Conservation (phyloP, 2,329 filamentous ascomycete genomes). For the Septoria petroselini region DNA sequence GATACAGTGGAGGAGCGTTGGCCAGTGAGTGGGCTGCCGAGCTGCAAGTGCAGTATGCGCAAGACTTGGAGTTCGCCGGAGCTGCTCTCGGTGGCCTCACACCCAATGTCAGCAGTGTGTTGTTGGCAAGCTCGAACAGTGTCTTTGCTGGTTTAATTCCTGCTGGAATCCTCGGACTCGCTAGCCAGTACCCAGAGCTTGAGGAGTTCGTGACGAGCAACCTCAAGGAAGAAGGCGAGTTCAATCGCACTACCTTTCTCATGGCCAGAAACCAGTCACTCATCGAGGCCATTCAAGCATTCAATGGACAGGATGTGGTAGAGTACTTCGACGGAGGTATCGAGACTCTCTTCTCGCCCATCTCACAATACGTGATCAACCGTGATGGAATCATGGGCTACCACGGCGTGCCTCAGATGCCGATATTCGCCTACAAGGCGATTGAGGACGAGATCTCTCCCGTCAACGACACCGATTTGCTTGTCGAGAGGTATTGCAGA, state of each 20-base stretch:
- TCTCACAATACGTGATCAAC: constrained; percentile 32
- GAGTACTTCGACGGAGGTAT: constrained; percentile 44
- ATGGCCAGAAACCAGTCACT: constrained; percentile 30
- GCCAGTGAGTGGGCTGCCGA: constrained; percentile 55
- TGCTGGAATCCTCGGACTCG: constrained; percentile 37
- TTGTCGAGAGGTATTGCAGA: constrained; percentile 45
- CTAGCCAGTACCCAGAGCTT: constrained; percentile 38
- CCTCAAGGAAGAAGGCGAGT: constrained; percentile 33
- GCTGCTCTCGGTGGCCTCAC: constrained; percentile 51
- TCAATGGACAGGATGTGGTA: constrained; percentile 39
- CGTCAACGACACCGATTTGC: constrained; percentile 45
- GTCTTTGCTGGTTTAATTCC: constrained; percentile 37
- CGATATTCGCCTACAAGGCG: constrained; percentile 53
- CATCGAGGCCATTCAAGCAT: constrained; percentile 31
- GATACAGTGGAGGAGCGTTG: constrained; percentile 56
- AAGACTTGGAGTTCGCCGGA: constrained; percentile 51
- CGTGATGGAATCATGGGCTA: constrained; percentile 39
- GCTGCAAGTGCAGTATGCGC: constrained; percentile 52
- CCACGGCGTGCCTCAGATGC: constrained; percentile 47
- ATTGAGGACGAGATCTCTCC: constrained; percentile 47
- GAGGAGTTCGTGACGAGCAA: constrained; percentile 29
- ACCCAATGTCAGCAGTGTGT: constrained; percentile 42
- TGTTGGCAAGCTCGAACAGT: constrained; percentile 38
- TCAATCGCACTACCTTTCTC: constrained; percentile 40
- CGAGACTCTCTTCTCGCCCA: constrained; percentile 26